Conservation (phyloP, 164 flowering plant genomes). For the Piper betle region DNA sequence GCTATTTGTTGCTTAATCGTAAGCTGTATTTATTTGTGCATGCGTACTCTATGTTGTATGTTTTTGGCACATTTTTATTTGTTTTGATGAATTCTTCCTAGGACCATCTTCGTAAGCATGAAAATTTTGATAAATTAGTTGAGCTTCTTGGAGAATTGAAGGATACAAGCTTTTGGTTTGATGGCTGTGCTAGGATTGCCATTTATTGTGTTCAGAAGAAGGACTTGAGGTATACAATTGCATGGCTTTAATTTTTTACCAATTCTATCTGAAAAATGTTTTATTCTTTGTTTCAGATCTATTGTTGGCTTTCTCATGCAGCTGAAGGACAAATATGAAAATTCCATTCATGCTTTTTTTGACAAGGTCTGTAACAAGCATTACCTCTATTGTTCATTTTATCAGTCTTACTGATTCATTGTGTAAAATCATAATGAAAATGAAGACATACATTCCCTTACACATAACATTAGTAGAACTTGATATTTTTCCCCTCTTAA, state of each 20-base stretch:
- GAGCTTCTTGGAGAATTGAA: slow-evolving; percentile 47
- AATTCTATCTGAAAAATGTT: slow-evolving; percentile 20
- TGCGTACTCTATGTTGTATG: too few relatives aligned
- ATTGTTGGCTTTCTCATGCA: slow-evolving; percentile 54
- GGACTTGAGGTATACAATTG: slow-evolving; percentile 33
- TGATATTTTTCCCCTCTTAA: too few relatives aligned
- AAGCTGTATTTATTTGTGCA: slow-evolving; percentile 15
- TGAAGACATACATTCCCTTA: not conserved
- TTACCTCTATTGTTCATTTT: not conserved
- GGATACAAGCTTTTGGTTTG: slow-evolving; percentile 45
- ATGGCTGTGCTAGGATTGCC: slow-evolving; percentile 52
- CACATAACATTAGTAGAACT: too few relatives aligned
- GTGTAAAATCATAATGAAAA: not conserved
- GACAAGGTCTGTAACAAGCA: slow-evolving; percentile 23
- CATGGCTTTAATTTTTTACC: slow-evolving; percentile 6
- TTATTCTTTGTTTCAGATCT: slow-evolving; percentile 1
- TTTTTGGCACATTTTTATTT: not conserved
- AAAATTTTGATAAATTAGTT: slow-evolving; percentile 36
- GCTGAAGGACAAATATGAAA: slow-evolving; percentile 40
- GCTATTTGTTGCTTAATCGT: slow-evolving; percentile 55
- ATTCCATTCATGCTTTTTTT: slow-evolving; percentile 22
- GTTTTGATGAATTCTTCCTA: slow-evolving; percentile 7
- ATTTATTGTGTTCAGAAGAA: slow-evolving; percentile 39
- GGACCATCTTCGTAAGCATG: slow-evolving; percentile 50
- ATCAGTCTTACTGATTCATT: not conserved